phyloP scores from a whole-genome alignment of 208 protist genomes.

The Strigomonas galati region DNA sequence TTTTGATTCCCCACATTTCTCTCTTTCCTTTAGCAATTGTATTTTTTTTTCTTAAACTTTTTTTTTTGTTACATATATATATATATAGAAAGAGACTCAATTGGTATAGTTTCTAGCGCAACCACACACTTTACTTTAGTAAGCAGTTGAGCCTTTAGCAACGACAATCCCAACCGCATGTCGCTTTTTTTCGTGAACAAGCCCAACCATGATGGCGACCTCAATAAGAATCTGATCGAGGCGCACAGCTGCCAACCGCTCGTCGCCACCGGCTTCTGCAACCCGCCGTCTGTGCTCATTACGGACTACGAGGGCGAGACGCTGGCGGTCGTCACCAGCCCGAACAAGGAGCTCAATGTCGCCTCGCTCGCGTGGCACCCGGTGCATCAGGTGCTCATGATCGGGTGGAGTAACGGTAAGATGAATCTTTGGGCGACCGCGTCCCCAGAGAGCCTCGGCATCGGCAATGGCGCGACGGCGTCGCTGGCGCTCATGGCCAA shows the following conservation, averaged over 20 bases:
- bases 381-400: slow-evolving; percentile 48
- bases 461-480: slow-evolving; percentile 19
- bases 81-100: neutral
- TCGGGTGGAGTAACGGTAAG: slow-evolving; percentile 83
- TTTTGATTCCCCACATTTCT: neutral
- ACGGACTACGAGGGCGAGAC: slow-evolving; percentile 79
- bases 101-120: neutral
- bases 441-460: slow-evolving; percentile 20
- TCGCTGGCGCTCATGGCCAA: slow-evolving; percentile 31
- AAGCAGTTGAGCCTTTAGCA: neutral
- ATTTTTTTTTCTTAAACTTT: slow-evolving; percentile 1
- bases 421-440: slow-evolving; percentile 68
- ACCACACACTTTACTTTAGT: neutral
- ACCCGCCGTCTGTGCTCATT: slow-evolving; percentile 64
- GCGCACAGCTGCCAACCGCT: slow-evolving; percentile 57
- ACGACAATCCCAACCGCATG: slow-evolving; percentile 23
- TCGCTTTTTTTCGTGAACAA: slow-evolving; percentile 72
- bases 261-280: slow-evolving; percentile 63
- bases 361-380: slow-evolving; percentile 88
- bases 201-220: slow-evolving; percentile 47
- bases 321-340: slow-evolving; percentile 46
- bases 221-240: slow-evolving; percentile 50
- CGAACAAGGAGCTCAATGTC: slow-evolving; percentile 22
- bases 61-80: neutral
- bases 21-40: neutral